phyloP scores from a whole-genome alignment of 352 stramenopile genomes.

The Phytopythium ostracodes region DNA sequence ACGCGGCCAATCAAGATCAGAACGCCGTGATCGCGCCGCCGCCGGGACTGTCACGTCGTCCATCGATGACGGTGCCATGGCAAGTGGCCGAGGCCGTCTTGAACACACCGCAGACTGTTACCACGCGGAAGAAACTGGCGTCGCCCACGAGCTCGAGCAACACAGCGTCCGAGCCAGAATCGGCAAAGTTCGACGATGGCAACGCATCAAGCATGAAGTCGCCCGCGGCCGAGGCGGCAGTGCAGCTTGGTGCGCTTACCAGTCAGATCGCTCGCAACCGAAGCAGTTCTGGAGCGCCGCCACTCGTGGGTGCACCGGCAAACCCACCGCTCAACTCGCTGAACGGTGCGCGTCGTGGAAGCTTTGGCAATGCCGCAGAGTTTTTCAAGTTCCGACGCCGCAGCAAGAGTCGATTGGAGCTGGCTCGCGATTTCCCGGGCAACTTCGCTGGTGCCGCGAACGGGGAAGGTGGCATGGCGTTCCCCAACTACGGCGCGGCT shows the following conservation, averaged over 20 bases:
- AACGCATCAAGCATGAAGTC: conserved; percentile 39
- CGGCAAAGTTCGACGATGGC: conserved; percentile 39
- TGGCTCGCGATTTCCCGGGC: conserved; percentile 58
- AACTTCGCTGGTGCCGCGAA: conserved; percentile 26
- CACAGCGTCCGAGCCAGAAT: conserved; percentile 17
- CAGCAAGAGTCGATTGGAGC: conserved; percentile 80
- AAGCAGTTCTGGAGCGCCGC: conserved; percentile 20
- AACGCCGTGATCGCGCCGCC: conserved; percentile 64
- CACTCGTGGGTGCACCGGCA: conserved; percentile 14
- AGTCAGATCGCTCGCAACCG: conserved; percentile 41
- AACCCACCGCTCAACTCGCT: conserved; percentile 11
- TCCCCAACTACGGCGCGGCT: conserved; percentile 51
- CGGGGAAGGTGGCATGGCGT: conserved; percentile 31
- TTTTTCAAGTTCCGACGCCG: conserved; percentile 86
- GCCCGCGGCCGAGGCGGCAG: conserved; percentile 59
- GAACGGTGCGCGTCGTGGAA: conserved; percentile 49
- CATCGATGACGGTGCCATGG: conserved; percentile 85
- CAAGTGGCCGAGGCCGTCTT: conserved; percentile 80
- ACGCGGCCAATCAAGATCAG: conserved; percentile 46
- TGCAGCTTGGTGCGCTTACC: conserved; percentile 53
- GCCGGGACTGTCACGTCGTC: conserved; percentile 63
- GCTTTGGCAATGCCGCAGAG: conserved; percentile 80
- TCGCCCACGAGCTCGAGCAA: conserved; percentile 29
- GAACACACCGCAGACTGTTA: conserved; percentile 73
- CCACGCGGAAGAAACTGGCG: conserved; percentile 57